Evolutionary conservation across 345 rosid genomes (phyloP).

Genomic region (Lumnitzera littorea): DNA sequence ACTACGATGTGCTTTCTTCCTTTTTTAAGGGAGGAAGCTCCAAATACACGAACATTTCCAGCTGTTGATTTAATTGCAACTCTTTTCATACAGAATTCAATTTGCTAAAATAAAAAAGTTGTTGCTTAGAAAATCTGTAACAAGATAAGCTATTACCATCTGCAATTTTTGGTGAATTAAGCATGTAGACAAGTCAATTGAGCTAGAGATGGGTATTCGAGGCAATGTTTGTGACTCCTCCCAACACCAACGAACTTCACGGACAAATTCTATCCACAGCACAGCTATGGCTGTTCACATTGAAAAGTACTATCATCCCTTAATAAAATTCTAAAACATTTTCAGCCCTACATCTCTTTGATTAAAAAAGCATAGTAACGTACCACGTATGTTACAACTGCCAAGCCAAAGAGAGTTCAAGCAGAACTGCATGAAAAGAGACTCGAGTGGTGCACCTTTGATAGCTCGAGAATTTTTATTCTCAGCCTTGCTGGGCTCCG

Average conservation of each 20-base stretch:
- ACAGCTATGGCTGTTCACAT: constrained; percentile 64
- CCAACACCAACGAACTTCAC: constrained; percentile 98
- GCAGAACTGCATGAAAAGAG: constrained; percentile 85
- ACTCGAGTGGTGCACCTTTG: constrained; percentile 77
- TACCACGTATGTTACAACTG: constrained; percentile 91
- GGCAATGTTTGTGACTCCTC: constrained; percentile 91
- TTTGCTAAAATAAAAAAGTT: not conserved
- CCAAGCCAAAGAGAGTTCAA: constrained; percentile 85
- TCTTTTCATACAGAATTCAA: not conserved
- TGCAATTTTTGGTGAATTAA: constrained; percentile 90
- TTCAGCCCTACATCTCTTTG: not conserved
- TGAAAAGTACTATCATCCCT: constrained; percentile 9
- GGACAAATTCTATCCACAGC: constrained; percentile 92
- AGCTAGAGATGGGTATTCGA: constrained; percentile 48
- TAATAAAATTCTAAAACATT: constrained; percentile 5
- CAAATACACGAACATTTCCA: too few species aligned
- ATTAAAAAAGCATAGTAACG: not conserved
- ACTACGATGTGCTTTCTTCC: too few species aligned
- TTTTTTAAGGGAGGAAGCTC: too few species aligned
- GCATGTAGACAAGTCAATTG: constrained; percentile 81
- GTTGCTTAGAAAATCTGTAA: not conserved
- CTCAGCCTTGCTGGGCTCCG: constrained; percentile 45
- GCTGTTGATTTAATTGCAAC: too few species aligned
- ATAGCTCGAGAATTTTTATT: constrained; percentile 70
- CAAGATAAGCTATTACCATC: constrained; percentile 41